These are phyloP conservation scores for Echinosophora koreensis DNA, from an alignment of 306 rosid species.

Conservation along the genomic window DNA sequence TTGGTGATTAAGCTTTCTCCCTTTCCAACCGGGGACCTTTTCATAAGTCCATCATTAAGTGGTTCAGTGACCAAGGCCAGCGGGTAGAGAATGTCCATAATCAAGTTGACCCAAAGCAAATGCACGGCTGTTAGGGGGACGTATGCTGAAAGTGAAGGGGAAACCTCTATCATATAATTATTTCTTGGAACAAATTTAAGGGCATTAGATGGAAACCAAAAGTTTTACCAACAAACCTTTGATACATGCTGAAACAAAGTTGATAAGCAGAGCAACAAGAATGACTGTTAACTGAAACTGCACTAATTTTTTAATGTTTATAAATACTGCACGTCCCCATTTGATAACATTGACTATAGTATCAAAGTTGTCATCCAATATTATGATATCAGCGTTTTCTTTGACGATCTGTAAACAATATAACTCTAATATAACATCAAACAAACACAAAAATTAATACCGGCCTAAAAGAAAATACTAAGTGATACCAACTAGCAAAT, in stretches of 20 bases:
- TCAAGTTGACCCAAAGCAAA: too few species aligned
- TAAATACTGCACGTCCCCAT: constrained; percentile 35
- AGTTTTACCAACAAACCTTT: constrained; percentile 54
- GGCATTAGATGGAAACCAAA: not conserved
- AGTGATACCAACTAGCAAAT: too few species aligned
- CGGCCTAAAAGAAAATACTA: too few species aligned
- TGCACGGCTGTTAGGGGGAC: too few species aligned
- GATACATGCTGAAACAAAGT: constrained; percentile 72
- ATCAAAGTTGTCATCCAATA: constrained; percentile 70
- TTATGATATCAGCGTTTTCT: constrained; percentile 74
- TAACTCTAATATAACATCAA: constrained; percentile 31
- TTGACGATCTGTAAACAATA: constrained; percentile 63
- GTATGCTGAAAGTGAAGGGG: too few species aligned
- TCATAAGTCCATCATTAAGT: too few species aligned
- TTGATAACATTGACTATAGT: constrained; percentile 71
- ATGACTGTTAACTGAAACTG: constrained; percentile 79
- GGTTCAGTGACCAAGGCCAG: too few species aligned
- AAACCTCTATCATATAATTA: too few species aligned
- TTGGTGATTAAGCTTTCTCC: too few species aligned
- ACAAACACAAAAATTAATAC: too few species aligned
- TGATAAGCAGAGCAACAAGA: constrained; percentile 67
- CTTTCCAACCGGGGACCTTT: too few species aligned
- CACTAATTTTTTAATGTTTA: constrained; percentile 78
- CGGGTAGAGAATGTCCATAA: too few species aligned
- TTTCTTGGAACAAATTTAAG: constrained; percentile 12